phyloP scores from a whole-genome alignment of 1,139 yeast species.

The Spathaspora sp. region DNA sequence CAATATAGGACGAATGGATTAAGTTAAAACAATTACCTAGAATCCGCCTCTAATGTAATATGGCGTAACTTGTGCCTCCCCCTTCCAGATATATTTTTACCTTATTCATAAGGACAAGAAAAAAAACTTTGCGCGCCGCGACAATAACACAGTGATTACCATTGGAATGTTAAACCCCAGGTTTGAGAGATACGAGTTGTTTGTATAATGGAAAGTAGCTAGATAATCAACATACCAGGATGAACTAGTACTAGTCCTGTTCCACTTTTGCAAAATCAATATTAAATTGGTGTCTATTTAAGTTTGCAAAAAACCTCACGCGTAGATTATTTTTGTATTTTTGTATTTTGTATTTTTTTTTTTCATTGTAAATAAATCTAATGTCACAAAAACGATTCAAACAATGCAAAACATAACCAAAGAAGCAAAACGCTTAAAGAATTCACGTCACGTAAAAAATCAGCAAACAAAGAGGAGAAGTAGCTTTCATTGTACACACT shows the following conservation, averaged over 20 bases:
- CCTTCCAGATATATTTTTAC: not conserved
- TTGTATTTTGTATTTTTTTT: no score
- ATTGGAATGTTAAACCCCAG: not conserved
- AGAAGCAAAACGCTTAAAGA: not conserved
- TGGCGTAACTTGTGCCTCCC: not conserved
- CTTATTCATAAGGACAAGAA: not conserved
- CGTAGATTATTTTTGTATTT: not conserved
- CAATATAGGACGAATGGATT: not conserved
- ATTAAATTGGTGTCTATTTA: no score
- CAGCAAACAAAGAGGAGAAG: not conserved
- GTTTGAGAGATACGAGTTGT: not conserved
- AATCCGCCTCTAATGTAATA: not conserved
- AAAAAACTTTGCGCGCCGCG: constrained; percentile 1
- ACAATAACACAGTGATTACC: not conserved
- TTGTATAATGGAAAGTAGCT: no score
- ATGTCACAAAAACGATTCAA: not conserved
- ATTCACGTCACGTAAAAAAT: constrained; percentile 2
- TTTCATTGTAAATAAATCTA: not conserved
- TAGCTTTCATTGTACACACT: not conserved
- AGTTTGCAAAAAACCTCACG: not conserved
- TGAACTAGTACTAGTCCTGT: no score
- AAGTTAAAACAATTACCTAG: not conserved
- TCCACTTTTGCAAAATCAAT: no score
- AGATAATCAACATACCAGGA: no score
- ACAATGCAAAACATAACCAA: not conserved